Base-by-base conservation (phyloP, 768 basidiomycete genomes). In the Suillus discolor region DNA sequence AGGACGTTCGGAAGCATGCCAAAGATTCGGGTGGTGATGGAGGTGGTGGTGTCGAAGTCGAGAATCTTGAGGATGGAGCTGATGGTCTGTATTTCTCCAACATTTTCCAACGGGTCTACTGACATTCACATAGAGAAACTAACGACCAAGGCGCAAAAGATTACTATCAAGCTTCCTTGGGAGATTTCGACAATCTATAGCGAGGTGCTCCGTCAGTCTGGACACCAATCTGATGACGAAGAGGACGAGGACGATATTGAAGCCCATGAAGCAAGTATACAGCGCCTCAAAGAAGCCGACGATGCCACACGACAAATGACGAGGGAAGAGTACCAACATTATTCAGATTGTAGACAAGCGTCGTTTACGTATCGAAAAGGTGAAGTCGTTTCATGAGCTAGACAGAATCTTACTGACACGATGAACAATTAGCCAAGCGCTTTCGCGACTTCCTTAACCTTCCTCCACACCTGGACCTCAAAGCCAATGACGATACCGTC, bases 341-440 rank as follows among this genome's bases (percentile, higher is more conserved):
- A 97, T 74, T 96, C 96, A 4, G 95, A 97, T 75, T 97, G 96
- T 79, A 87, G 96, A 65, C 96, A 97, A 76, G 96, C 96, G 0
- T 94, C 94, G 18, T 99, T 98, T 76, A 97, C 96, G 1, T 97
- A 96, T 76, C 89, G 96, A 62, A 99, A 98, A 89, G 91, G 96
- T 93, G 54, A 39, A 80, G 76, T 45, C 7, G 47, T 53, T 53
- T 53, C 3, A 18, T 45, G 41, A n/a, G 38, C 25, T 28, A 9
- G 25, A 18, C 28, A 20, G 28, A 31, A 13, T 41, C 18, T 44
- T n/a, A n/a, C 45, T 62, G 44, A 65, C 20, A 47, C 23, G 18
- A 31, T n/a, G 20, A 34, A 42, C 9, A 1, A 45, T 1, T 68
- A 97, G 96, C 90, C 16, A 96, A 96, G 78, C 93, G 96, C 7